These are phyloP conservation scores for Linum lewisii DNA, from an alignment of 345 rosid genomes.

Conservation along the genomic window DNA sequence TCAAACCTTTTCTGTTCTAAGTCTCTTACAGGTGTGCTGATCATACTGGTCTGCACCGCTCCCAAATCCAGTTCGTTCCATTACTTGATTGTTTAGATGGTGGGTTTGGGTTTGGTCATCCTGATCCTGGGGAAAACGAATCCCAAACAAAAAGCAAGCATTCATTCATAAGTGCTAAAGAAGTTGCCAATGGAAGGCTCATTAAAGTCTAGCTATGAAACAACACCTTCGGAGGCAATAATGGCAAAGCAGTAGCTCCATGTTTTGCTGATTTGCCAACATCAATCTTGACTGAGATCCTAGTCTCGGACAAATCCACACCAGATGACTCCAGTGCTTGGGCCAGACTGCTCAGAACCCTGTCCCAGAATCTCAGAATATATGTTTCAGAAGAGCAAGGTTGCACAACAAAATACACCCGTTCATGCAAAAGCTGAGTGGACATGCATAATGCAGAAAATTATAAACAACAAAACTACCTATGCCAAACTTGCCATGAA, in stretches of 20 bases:
- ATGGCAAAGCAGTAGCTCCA: slow-evolving; percentile 15
- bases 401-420: too few species aligned
- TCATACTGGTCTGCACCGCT: slow-evolving; percentile 27
- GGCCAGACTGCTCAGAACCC: slow-evolving; percentile 47
- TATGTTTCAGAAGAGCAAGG: too few species aligned
- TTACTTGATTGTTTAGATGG: slow-evolving; percentile 23
- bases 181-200: background rate
- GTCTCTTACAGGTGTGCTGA: slow-evolving; percentile 34
- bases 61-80: slow-evolving; percentile 26
- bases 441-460: background rate
- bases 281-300: slow-evolving; percentile 55
- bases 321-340: slow-evolving; percentile 55
- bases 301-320: slow-evolving; percentile 56
- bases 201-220: background rate
- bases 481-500: background rate
- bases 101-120: slow-evolving; percentile 12
- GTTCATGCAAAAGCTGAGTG: too few species aligned
- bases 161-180: background rate
- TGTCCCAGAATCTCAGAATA: slow-evolving; percentile 21
- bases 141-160: background rate
- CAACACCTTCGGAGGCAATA: slow-evolving; percentile 37
- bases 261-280: slow-evolving; percentile 34
- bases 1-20: slow-evolving; percentile 28
- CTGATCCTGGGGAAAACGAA: slow-evolving; percentile 25
- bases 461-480: background rate